These are phyloP conservation scores for Debaryomyces prosopidis DNA, from an alignment of 805 yeast genomes.

Conservation along the genomic window DNA sequence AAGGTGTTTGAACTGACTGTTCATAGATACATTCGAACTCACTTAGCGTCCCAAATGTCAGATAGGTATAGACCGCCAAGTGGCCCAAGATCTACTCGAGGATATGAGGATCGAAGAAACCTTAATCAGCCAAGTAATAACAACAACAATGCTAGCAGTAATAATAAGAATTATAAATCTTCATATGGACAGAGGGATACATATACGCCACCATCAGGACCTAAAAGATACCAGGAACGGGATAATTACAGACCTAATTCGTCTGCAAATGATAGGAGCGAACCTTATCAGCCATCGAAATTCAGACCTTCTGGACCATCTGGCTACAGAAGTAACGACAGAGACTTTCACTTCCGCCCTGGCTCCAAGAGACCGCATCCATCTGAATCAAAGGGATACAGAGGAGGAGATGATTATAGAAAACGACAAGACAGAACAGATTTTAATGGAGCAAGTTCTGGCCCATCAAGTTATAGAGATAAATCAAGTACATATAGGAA, in stretches of 20 bases:
- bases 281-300: constrained; percentile 2
- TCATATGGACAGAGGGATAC: constrained; percentile 11
- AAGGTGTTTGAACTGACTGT: not conserved
- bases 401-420: constrained; percentile 4
- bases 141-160: constrained; percentile 1
- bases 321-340: constrained; percentile 11
- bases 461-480: constrained; percentile 10
- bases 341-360: constrained; percentile 2
- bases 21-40: not conserved
- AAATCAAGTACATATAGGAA: constrained; percentile 4
- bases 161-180: constrained; percentile 8
- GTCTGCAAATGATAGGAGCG: constrained; percentile 2
- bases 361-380: constrained; percentile 11
- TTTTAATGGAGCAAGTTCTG: constrained; percentile 6
- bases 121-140: not conserved
- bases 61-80: constrained; percentile 34
- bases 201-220: constrained; percentile 9
- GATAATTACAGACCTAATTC: constrained; percentile 14
- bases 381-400: constrained; percentile 13
- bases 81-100: constrained; percentile 25
- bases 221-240: constrained; percentile 13
- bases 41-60: constrained; percentile 21
- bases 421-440: constrained; percentile 9
- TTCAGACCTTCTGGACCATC: constrained; percentile 21
- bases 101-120: constrained; percentile 10